Conservation (phyloP, 352 stramenopile species). For the Pythium periplocum region DNA sequence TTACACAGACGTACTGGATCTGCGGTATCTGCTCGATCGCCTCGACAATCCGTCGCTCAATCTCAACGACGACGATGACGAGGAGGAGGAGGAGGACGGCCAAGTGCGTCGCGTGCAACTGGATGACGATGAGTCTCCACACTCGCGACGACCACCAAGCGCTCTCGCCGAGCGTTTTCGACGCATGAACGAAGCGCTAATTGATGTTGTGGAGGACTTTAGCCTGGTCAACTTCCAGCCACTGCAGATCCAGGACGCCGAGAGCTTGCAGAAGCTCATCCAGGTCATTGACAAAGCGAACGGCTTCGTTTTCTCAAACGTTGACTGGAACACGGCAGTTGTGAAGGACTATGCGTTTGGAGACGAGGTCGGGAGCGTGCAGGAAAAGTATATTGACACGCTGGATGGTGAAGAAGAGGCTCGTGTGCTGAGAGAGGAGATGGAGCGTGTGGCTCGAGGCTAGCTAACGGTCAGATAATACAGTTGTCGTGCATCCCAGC, state of each 20-base stretch:
- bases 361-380: slow-evolving; percentile 48
- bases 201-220: slow-evolving; percentile 86
- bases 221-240: slow-evolving; percentile 80
- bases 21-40: slow-evolving; percentile 76
- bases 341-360: slow-evolving; percentile 69
- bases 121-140: slow-evolving; percentile 24
- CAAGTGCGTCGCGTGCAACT: slow-evolving; percentile 11
- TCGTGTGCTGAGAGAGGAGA: slow-evolving; percentile 24
- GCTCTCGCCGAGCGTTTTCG: slow-evolving; percentile 52
- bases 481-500: no score
- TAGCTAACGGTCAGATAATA: slow-evolving; percentile 1
- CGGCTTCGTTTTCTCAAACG: slow-evolving; percentile 73
- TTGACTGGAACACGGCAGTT: slow-evolving; percentile 75
- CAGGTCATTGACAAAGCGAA: slow-evolving; percentile 80
- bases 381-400: slow-evolving; percentile 70
- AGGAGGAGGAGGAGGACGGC: slow-evolving; percentile 28
- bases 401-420: slow-evolving; percentile 21
- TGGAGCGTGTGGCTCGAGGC: slow-evolving; percentile 22
- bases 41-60: slow-evolving; percentile 43
- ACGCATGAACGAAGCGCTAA: slow-evolving; percentile 78
- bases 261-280: slow-evolving; percentile 59
- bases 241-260: slow-evolving; percentile 74
- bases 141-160: slow-evolving; percentile 22
- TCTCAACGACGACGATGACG: slow-evolving; percentile 13
- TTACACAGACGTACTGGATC: slow-evolving; percentile 83